Conservation (phyloP, 306 rosid genomes). For the Hippophae tibetana region DNA sequence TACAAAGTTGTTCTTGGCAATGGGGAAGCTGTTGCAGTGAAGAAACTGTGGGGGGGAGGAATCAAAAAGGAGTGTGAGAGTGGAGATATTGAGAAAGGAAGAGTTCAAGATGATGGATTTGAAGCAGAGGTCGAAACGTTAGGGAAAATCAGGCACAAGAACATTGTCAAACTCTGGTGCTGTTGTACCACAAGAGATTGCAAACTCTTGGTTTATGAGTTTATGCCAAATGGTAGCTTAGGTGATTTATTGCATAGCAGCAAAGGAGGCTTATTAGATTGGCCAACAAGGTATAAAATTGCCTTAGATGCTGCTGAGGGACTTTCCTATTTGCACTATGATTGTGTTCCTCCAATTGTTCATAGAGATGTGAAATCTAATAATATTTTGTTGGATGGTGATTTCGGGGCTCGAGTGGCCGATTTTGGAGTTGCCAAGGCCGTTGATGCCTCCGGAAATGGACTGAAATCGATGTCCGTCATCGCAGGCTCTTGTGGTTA, state of each 20-base stretch:
- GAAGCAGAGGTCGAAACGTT: constrained; percentile 84
- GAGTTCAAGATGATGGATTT: constrained; percentile 46
- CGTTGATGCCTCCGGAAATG: constrained; percentile 48
- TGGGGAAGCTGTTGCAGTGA: constrained; percentile 76
- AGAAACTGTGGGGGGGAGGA: constrained; percentile 70
- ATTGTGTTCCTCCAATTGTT: constrained; percentile 84
- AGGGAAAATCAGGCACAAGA: constrained; percentile 90
- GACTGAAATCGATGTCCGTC: constrained; percentile 72
- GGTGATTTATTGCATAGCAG: constrained; percentile 82
- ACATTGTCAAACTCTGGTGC: constrained; percentile 94
- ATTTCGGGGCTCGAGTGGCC: constrained; percentile 77
- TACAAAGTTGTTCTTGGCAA: constrained; percentile 68
- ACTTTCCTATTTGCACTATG: constrained; percentile 91
- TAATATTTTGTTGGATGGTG: constrained; percentile 75
- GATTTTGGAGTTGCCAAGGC: constrained; percentile 89
- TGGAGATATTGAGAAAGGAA: constrained; percentile 49
- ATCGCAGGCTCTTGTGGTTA: constrained; percentile 94
- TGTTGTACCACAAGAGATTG: constrained; percentile 74
- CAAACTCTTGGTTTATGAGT: constrained; percentile 88
- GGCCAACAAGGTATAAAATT: constrained; percentile 81
- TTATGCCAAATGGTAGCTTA: constrained; percentile 90
- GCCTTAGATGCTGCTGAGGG: constrained; percentile 92
- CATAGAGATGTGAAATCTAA: constrained; percentile 92
- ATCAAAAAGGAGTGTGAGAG: constrained; percentile 24
- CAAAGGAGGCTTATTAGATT: constrained; percentile 76